Evolutionary conservation across 139 green algal species (phyloP).

Genomic region (Asterochloris erici): DNA sequence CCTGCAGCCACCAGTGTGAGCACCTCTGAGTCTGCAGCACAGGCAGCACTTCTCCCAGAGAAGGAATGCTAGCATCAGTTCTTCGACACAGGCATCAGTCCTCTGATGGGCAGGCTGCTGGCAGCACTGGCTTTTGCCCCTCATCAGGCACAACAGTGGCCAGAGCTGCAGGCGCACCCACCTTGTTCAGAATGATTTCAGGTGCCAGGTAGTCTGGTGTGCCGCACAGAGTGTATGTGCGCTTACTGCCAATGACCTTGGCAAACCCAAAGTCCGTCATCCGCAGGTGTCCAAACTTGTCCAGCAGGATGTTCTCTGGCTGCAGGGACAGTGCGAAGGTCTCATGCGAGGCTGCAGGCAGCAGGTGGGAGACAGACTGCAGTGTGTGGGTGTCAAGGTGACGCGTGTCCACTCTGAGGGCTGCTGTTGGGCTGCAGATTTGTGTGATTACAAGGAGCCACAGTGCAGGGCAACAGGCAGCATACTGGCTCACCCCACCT

Average conservation of each 20-base stretch:
- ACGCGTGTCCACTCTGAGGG: not conserved
- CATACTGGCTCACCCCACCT: constrained; percentile 41
- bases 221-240: constrained; percentile 57
- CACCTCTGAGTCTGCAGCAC: too few relatives aligned
- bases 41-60: too few relatives aligned
- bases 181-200: constrained; percentile 73
- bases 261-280: constrained; percentile 85
- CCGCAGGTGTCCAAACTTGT: constrained; percentile 56
- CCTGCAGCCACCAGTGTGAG: constrained; percentile 26
- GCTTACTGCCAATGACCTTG: constrained; percentile 44
- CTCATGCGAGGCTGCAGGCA: too few relatives aligned
- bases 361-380: not conserved
- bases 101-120: too few relatives aligned
- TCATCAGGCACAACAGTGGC: too few relatives aligned
- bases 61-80: too few relatives aligned
- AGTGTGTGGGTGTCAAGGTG: not conserved
- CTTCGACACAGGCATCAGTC: too few relatives aligned
- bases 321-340: constrained; percentile 24
- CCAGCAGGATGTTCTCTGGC: constrained; percentile 80
- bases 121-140: too few relatives aligned
- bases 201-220: constrained; percentile 80
- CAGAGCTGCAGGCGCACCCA: constrained; percentile 8
- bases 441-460: not conserved
- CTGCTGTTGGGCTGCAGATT: not conserved
- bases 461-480: not conserved